phyloP scores from a whole-genome alignment of 1,284 basidiomycete species.

The Bjerkandera adusta region DNA sequence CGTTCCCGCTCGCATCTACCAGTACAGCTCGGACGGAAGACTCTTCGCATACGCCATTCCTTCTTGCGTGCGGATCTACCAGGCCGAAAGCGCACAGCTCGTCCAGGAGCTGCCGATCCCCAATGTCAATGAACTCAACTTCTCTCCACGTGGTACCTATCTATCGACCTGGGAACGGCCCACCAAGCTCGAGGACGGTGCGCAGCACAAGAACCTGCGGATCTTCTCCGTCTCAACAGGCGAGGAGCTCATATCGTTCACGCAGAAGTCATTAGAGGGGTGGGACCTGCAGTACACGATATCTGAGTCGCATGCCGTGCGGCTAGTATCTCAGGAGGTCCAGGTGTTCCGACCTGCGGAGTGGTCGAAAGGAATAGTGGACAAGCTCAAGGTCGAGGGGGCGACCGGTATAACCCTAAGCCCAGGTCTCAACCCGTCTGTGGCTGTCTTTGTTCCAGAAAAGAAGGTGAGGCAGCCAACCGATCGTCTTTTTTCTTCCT shows the following conservation, averaged over 20 bases:
- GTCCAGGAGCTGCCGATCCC: conserved; percentile 69
- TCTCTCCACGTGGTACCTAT: conserved; percentile 92
- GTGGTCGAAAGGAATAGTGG: conserved; percentile 76
- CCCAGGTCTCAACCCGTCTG: conserved; percentile 78
- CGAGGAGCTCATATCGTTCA: conserved; percentile 77
- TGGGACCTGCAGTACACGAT: conserved; percentile 94
- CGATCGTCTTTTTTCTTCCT: neutral
- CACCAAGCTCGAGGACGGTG: conserved; percentile 77
- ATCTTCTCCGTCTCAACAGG: conserved; percentile 83
- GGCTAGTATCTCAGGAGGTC: conserved; percentile 82
- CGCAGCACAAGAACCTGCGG: conserved; percentile 86
- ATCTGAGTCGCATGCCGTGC: conserved; percentile 86
- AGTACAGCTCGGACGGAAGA: conserved; percentile 87
- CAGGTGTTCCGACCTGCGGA: conserved; percentile 85
- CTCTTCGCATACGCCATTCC: conserved; percentile 85
- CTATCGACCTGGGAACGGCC: conserved; percentile 94
- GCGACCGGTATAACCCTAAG: conserved; percentile 75
- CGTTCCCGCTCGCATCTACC: conserved; percentile 69
- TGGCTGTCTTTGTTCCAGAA: conserved; percentile 92
- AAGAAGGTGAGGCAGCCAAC: conserved; percentile 67
- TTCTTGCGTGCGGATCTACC: conserved; percentile 74
- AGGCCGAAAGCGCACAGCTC: conserved; percentile 71
- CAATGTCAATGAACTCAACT: conserved; percentile 81
- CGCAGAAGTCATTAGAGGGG: conserved; percentile 80
- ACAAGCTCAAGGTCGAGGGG: conserved; percentile 82